These are phyloP conservation scores for Cladorrhinum sp. DNA, from an alignment of 2,329 filamentous ascomycete species.

Conservation along the genomic window DNA sequence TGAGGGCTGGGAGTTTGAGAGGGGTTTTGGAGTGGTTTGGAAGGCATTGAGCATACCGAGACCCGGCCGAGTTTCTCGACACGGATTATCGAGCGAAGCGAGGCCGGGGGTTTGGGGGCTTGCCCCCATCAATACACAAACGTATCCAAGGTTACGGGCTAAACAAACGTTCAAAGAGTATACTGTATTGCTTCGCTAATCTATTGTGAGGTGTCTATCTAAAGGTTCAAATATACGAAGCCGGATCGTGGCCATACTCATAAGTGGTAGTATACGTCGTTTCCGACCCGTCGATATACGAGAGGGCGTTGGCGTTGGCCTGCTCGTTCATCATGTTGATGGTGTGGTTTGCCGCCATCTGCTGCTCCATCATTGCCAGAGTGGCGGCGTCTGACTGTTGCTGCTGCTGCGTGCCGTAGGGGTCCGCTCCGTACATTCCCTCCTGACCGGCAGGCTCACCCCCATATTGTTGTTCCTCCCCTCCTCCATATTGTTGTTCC, in stretches of 20 bases:
- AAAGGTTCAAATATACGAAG: too few species aligned
- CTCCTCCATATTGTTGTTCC: neutral
- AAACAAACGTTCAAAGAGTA: too few species aligned
- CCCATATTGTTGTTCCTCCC: neutral
- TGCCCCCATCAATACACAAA: too few species aligned
- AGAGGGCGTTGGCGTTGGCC: neutral
- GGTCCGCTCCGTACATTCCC: neutral
- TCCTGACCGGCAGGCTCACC: neutral
- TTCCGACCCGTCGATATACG: neutral
- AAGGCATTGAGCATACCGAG: neutral
- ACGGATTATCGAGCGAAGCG: too few species aligned
- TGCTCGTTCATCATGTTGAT: conserved; percentile 3
- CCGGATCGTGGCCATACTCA: too few species aligned
- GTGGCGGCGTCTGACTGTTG: neutral
- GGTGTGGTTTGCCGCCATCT: neutral
- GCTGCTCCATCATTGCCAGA: neutral
- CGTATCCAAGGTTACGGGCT: too few species aligned
- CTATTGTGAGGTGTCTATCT: too few species aligned
- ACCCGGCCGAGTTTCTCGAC: too few species aligned
- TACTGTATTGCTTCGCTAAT: too few species aligned
- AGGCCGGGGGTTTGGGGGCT: too few species aligned
- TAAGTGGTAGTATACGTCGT: too few species aligned
- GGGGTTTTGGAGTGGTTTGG: neutral
- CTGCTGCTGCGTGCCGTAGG: neutral
- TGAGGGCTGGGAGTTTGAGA: neutral